Conservation (phyloP, 441 rosid genomes). For the Gossypium schwendimanii region DNA sequence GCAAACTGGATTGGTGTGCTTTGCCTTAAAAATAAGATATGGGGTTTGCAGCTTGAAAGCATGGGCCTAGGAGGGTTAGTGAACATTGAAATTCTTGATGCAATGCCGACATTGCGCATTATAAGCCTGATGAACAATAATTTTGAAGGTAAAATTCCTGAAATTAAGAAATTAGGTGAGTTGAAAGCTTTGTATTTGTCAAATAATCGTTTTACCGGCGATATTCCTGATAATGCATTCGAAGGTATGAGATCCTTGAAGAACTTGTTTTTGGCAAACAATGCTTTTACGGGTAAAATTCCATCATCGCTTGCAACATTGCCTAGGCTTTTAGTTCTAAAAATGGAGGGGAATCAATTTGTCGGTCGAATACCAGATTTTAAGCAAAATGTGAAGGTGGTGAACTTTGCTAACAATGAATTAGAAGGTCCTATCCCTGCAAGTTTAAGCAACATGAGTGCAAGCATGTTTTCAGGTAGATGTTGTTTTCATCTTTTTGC, state of each 20-base stretch:
- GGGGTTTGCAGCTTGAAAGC: slow-evolving; percentile 72
- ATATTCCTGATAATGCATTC: slow-evolving; percentile 59
- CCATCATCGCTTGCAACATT: slow-evolving; percentile 51
- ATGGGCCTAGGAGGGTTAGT: slow-evolving; percentile 50
- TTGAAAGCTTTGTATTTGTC: slow-evolving; percentile 67
- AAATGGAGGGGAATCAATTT: slow-evolving; percentile 68
- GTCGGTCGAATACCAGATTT: slow-evolving; percentile 61
- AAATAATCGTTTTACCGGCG: slow-evolving; percentile 56
- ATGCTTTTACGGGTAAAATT: slow-evolving; percentile 46
- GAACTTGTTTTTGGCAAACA: slow-evolving; percentile 63
- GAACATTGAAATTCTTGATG: slow-evolving; percentile 39
- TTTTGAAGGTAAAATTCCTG: slow-evolving; percentile 56
- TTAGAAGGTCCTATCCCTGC: slow-evolving; percentile 75
- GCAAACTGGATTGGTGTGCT: slow-evolving; percentile 64
- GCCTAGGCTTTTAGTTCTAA: slow-evolving; percentile 53
- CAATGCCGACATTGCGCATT: slow-evolving; percentile 45
- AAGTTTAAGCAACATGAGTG: slow-evolving; percentile 45
- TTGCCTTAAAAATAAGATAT: slow-evolving; percentile 36
- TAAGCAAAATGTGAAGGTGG: slow-evolving; percentile 33
- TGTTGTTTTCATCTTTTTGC: neutral
- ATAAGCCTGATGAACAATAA: slow-evolving; percentile 72
- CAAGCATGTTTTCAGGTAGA: slow-evolving; percentile 59
- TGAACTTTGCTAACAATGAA: slow-evolving; percentile 55
- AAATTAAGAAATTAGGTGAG: slow-evolving; percentile 37
- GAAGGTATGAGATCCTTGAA: slow-evolving; percentile 56